Evolutionary conservation across 106 monocot genomes (phyloP).

Genomic region (Alisma plantagoaquatica): DNA sequence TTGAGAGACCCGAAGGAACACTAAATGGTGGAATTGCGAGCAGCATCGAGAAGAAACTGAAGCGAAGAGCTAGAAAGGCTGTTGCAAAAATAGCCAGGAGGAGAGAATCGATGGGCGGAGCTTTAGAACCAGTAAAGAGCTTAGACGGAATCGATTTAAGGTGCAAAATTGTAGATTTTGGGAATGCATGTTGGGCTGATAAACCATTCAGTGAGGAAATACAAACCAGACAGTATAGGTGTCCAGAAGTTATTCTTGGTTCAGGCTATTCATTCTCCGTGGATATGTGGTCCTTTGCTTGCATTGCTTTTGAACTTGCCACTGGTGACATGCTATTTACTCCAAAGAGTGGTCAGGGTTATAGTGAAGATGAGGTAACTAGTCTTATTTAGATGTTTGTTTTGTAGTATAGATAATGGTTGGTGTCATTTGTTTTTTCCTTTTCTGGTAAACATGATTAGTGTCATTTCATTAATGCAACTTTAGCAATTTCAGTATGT

Average conservation of each 20-base stretch:
- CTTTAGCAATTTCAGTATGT: too few species aligned
- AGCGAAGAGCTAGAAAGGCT: conserved; percentile 59
- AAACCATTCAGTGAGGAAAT: conserved; percentile 59
- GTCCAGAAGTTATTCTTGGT: conserved; percentile 88
- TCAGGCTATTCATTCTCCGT: conserved; percentile 70
- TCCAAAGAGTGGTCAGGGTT: conserved; percentile 54
- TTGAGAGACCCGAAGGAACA: conserved; percentile 55
- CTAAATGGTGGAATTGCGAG: conserved; percentile 28
- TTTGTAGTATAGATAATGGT: too few species aligned
- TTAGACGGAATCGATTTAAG: conserved; percentile 74
- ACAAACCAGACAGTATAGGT: conserved; percentile 87
- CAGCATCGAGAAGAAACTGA: conserved; percentile 57
- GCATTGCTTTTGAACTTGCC: conserved; percentile 91
- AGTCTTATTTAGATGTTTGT: too few species aligned
- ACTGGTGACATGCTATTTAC: conserved; percentile 86
- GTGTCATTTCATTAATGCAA: too few species aligned
- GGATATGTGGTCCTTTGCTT: conserved; percentile 93
- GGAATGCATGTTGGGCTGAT: conserved; percentile 81
- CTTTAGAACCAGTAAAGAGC: conserved; percentile 36
- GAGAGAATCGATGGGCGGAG: conserved; percentile 46
- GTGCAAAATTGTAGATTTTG: conserved; percentile 95
- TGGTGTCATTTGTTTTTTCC: too few species aligned
- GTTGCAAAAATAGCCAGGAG: conserved; percentile 54
- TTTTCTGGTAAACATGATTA: too few species aligned
- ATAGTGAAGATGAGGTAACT: conserved; percentile 92